Evolutionary conservation across 305 asterid species (phyloP), one percentile per base, ranked within the genome.

Genomic region (Plantago rigida): DNA sequence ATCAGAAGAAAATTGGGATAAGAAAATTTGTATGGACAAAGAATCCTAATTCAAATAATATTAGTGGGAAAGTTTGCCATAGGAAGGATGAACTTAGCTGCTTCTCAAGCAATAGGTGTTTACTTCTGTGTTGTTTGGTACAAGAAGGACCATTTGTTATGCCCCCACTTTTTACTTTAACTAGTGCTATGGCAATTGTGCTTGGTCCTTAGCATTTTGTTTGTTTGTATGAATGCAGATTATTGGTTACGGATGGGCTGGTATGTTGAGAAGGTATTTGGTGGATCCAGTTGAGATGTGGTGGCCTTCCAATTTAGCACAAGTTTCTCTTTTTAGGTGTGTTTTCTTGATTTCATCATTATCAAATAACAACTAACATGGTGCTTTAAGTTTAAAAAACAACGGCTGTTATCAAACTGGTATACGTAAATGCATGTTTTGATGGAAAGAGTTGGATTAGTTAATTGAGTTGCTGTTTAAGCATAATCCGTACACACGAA

Each of bases 241-340:
- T 49, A 47, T 92, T 69, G 99, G 99, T 3, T 92, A 88, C 69
- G 99, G 99, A 75, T 92, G 96, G 96, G 96, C 96, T 12, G 96
- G 96, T 26, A 83, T 92, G 95, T 70, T 92, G 79, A 81, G 94
- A 48, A 88, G 70, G 60, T 92, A 84, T 69, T 78, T 92, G 73
- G 99, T 92, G 60, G 96, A 92, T 73, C 99, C 99, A 14, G 94
- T 80, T 47, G 94, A 86, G 71, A 92, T 92, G 99, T 92, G 99
- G 99, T 92, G 99, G 99, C 99, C 99, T 4, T 77, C 96, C 44
- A 92, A 92, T 70, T 91, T 92, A 58, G 99, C 99, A 74, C 99
- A 88, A 74, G 99, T 92, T 60, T 86, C 99, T 31, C 59, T 92
- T 39, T 92, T 91, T 60, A 82, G 98, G 98, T 87, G 48, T 36